Conservation (phyloP, 2,329 filamentous ascomycete genomes). For the Trichoderma arundinaceum region DNA sequence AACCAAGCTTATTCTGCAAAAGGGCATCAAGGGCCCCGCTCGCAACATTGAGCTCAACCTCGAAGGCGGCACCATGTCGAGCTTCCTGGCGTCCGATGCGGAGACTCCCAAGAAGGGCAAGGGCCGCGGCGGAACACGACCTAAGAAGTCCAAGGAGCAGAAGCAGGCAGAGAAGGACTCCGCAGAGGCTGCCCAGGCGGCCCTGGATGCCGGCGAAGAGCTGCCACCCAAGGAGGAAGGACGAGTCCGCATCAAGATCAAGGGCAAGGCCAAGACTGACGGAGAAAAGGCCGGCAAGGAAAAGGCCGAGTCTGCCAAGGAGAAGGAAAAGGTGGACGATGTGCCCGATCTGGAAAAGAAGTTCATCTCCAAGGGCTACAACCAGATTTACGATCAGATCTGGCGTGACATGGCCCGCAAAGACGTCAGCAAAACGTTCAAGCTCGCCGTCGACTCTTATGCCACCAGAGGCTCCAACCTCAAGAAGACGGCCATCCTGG, state of each 20-base stretch:
- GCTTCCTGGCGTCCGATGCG: conserved; percentile 73
- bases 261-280: conserved; percentile 54
- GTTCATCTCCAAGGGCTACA: conserved; percentile 90
- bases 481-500: conserved; percentile 95
- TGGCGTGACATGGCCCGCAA: conserved; percentile 94
- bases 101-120: conserved; percentile 61
- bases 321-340: conserved; percentile 59
- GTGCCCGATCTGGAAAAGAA: conserved; percentile 63
- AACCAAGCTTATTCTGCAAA: conserved; percentile 84
- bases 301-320: conserved; percentile 58
- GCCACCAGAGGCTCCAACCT: conserved; percentile 91
- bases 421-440: conserved; percentile 89
- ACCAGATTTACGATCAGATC: conserved; percentile 96
- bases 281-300: conserved; percentile 47
- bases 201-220: conserved; percentile 78
- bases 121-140: conserved; percentile 66
- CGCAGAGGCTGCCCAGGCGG: conserved; percentile 86
- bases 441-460: conserved; percentile 84
- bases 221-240: conserved; percentile 62
- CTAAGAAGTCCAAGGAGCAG: conserved; percentile 89
- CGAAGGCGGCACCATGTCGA: conserved; percentile 83
- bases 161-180: conserved; percentile 82
- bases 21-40: conserved; percentile 80
- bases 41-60: conserved; percentile 76
- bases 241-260: conserved; percentile 69